Evolutionary conservation across 2,329 filamentous ascomycete genomes (phyloP).

Genomic region (Nemania diffusa): DNA sequence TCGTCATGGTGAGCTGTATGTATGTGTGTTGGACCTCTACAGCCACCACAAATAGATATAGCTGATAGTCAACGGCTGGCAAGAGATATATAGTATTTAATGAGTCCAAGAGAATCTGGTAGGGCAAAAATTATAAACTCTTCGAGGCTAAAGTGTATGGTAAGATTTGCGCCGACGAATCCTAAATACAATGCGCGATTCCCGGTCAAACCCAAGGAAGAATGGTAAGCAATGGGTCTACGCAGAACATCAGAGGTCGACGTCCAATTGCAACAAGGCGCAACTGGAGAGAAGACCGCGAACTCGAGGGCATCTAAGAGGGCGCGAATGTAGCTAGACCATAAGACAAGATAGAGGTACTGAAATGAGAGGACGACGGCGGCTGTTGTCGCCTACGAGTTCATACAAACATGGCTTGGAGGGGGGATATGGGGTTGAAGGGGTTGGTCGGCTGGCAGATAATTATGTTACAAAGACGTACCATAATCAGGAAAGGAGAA

Average conservation of each 20-base stretch:
- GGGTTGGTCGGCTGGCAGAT: constrained; percentile 17
- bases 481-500: constrained; percentile 31
- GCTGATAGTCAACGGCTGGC: constrained; percentile 13
- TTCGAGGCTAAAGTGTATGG: constrained; percentile 8
- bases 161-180: constrained; percentile 17
- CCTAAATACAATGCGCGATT: constrained; percentile 5
- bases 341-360: constrained; percentile 9
- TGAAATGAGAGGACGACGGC: constrained; percentile 24
- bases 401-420: constrained; percentile 32
- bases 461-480: constrained; percentile 28
- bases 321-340: constrained; percentile 14
- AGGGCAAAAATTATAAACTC: constrained; percentile 17
- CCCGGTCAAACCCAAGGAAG: constrained; percentile 11
- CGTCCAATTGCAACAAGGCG: constrained; percentile 46
- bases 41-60: background rate
- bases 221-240: constrained; percentile 36
- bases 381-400: constrained; percentile 34
- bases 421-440: constrained; percentile 16
- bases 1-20: constrained; percentile 47
- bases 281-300: constrained; percentile 40
- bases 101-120: background rate
- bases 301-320: constrained; percentile 18
- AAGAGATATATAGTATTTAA: constrained; percentile 1
- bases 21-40: constrained; percentile 3
- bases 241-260: constrained; percentile 41